These are phyloP conservation scores for Mimosa pudica DNA, from an alignment of 306 rosid species.

Conservation along the genomic window DNA sequence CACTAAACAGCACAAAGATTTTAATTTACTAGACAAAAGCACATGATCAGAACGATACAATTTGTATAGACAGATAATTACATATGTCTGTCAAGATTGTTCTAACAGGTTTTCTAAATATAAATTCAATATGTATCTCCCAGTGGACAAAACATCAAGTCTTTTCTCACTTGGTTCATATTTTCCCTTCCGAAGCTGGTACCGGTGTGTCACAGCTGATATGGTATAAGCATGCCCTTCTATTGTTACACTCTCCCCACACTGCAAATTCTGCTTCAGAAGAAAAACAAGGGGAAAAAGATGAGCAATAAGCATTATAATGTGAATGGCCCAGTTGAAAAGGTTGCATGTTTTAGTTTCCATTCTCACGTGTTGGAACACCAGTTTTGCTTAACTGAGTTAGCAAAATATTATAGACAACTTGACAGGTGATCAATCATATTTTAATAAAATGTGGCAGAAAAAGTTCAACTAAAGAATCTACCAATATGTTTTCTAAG, in stretches of 20 bases:
- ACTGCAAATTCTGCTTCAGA: conserved; percentile 62
- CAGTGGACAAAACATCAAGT: conserved; percentile 91
- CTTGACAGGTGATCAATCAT: conserved; percentile 45
- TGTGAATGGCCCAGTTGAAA: conserved; percentile 23
- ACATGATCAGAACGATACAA: conserved; percentile 29
- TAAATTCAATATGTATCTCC: conserved; percentile 84
- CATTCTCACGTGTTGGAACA: conserved; percentile 47
- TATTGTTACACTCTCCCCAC: conserved; percentile 71
- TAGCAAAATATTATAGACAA: conserved; percentile 32
- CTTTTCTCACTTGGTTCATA: conserved; percentile 91
- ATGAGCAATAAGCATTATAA: conserved; percentile 18
- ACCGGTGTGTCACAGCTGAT: conserved; percentile 83
- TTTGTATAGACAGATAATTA: conserved; percentile 26
- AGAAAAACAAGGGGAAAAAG: conserved; percentile 6
- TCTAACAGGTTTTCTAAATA: conserved; percentile 76
- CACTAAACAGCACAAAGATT: neutral
- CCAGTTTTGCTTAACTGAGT: conserved; percentile 46
- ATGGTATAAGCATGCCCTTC: conserved; percentile 89
- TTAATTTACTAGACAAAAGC: conserved; percentile 19
- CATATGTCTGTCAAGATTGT: conserved; percentile 61
- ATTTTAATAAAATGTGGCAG: conserved; percentile 22
- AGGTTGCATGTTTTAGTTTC: conserved; percentile 39
- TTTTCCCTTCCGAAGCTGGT: conserved; percentile 93
- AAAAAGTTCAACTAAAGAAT: conserved; percentile 36
- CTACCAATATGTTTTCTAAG: conserved; percentile 33